Conservation (phyloP, 2,329 filamentous ascomycete genomes). For the Calonectria henricotiae region DNA sequence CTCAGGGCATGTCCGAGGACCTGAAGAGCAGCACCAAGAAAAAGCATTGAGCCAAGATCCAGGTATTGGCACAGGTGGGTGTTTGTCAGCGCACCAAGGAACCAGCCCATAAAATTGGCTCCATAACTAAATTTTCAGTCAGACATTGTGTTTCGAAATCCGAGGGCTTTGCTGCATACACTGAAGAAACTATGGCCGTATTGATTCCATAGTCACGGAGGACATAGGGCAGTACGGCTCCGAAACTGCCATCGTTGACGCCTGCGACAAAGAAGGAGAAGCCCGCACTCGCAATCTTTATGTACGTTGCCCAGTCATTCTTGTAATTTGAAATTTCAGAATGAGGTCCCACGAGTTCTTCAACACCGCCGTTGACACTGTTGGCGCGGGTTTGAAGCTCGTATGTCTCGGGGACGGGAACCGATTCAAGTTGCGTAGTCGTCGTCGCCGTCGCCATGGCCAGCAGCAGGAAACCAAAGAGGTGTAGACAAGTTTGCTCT, state of each 20-base stretch:
- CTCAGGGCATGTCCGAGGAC: constrained; percentile 70
- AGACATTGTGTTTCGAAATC: not conserved
- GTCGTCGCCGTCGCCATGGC: constrained; percentile 30
- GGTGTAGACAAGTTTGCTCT: not conserved
- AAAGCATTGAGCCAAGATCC: constrained; percentile 71
- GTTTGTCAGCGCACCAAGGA: constrained; percentile 72
- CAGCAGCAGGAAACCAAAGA: not conserved
- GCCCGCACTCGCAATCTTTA: constrained; percentile 70
- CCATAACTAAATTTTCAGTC: constrained; percentile 62
- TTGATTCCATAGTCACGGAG: constrained; percentile 70
- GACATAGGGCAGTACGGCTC: constrained; percentile 76
- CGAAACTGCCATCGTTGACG: constrained; percentile 76
- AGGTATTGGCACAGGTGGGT: constrained; percentile 69
- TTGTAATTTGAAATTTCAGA: not conserved
- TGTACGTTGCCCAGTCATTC: constrained; percentile 26
- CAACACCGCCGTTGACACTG: not conserved
- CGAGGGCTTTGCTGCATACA: constrained; percentile 58
- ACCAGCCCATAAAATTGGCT: constrained; percentile 74
- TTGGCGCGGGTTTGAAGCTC: constrained; percentile 12
- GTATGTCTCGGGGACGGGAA: constrained; percentile 24
- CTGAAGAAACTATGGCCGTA: constrained; percentile 67
- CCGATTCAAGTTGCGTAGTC: constrained; percentile 29
- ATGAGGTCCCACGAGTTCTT: constrained; percentile 12
- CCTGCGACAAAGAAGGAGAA: constrained; percentile 79
- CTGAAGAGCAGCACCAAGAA: constrained; percentile 71